Conservation (phyloP, 495 filamentous ascomycete species). For the Hypoxylon fuscum region DNA sequence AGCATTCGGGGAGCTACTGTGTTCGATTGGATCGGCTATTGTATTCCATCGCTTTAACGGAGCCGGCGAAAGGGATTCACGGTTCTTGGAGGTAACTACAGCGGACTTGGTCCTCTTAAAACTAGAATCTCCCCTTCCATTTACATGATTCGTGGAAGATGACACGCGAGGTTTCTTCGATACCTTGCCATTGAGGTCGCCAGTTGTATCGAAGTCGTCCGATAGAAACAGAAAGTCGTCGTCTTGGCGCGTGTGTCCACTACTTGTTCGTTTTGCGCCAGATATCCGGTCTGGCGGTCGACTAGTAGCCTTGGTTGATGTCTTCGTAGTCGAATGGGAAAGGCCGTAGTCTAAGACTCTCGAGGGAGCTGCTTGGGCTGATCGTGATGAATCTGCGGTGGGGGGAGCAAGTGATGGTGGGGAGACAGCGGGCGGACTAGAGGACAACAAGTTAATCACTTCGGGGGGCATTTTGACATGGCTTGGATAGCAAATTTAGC, state of each 20-base stretch:
- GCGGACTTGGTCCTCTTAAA: constrained; percentile 22
- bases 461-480: constrained; percentile 48
- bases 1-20: constrained; percentile 35
- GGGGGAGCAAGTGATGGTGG: constrained; percentile 14
- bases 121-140: constrained; percentile 6
- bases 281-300: constrained; percentile 1
- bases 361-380: constrained; percentile 7
- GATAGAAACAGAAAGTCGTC: constrained; percentile 53
- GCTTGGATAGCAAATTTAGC: not conserved
- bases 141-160: not conserved
- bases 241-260: constrained; percentile 6
- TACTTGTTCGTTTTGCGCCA: constrained; percentile 14
- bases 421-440: constrained; percentile 30
- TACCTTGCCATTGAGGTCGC: constrained; percentile 39
- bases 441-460: constrained; percentile 52
- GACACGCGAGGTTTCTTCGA: constrained; percentile 33
- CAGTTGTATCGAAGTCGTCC: constrained; percentile 60
- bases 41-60: constrained; percentile 33
- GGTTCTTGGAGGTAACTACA: constrained; percentile 6
- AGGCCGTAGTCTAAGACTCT: constrained; percentile 15
- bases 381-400: constrained; percentile 6
- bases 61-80: constrained; percentile 4
- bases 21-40: constrained; percentile 36
- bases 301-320: constrained; percentile 4
- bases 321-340: not conserved